Conservation (phyloP, 805 yeast genomes). For the Candida suzukii region DNA sequence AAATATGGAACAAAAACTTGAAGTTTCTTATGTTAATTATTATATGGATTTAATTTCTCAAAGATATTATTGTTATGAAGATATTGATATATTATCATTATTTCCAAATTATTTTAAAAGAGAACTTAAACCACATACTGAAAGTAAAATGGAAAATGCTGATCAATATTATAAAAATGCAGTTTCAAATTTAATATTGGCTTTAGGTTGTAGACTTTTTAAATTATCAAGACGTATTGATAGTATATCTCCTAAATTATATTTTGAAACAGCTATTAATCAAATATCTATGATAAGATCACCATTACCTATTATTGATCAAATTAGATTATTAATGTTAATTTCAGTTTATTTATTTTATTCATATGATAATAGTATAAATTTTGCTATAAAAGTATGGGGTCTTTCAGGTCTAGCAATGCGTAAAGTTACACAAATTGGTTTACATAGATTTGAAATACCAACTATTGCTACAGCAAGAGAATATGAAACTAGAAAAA, state of each 20-base stretch:
- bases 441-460: slow-evolving; percentile 7
- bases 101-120: slow-evolving; percentile 4
- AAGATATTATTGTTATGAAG: slow-evolving; percentile 10
- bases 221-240: slow-evolving; percentile 6
- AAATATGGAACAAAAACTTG: slow-evolving; percentile 2
- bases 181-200: slow-evolving; percentile 7
- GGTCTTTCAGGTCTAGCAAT: slow-evolving; percentile 11
- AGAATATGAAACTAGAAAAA: slow-evolving; percentile 1
- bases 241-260: slow-evolving; percentile 6
- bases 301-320: slow-evolving; percentile 5
- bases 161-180: slow-evolving; percentile 3
- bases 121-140: not conserved
- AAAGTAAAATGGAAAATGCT: not conserved
- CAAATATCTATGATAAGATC: slow-evolving; percentile 1
- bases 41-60: slow-evolving; percentile 8
- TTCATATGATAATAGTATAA: slow-evolving; percentile 10
- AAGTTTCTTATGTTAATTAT: slow-evolving; percentile 5
- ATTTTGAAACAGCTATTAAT: slow-evolving; percentile 8
- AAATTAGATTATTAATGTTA: slow-evolving; percentile 10
- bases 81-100: slow-evolving; percentile 3
- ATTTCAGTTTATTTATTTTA: slow-evolving; percentile 10
- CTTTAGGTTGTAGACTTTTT: slow-evolving; percentile 9
- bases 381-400: slow-evolving; percentile 12
- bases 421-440: slow-evolving; percentile 10
- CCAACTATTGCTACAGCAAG: slow-evolving; percentile 5